Evolutionary conservation across 345 rosid species (phyloP).

Genomic region (Hypericum androsaemum): DNA sequence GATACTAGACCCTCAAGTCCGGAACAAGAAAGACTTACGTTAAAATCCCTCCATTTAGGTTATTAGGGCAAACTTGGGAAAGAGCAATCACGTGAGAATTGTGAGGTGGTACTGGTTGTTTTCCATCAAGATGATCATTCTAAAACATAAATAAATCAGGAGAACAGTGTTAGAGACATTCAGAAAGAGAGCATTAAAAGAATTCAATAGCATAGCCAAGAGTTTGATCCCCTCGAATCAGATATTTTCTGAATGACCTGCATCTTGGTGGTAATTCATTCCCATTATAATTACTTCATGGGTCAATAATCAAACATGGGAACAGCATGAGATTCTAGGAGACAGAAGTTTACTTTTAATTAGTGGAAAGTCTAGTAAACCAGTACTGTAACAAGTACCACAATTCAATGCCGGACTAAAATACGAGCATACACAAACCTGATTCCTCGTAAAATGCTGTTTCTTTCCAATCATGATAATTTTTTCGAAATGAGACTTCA

Average conservation of each 20-base stretch:
- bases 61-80: conserved; percentile 79
- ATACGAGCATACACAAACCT: conserved; percentile 35
- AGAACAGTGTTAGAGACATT: conserved; percentile 19
- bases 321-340: too few relatives aligned
- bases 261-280: too few relatives aligned
- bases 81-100: conserved; percentile 73
- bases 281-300: too few relatives aligned
- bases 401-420: too few relatives aligned
- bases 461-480: conserved; percentile 75
- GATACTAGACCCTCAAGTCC: conserved; percentile 6
- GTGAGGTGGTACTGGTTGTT: conserved; percentile 61
- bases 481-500: conserved; percentile 94
- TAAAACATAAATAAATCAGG: conserved; percentile 25
- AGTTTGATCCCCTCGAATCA: too few relatives aligned
- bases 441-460: conserved; percentile 47
- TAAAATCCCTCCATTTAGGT: conserved; percentile 53
- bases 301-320: too few relatives aligned
- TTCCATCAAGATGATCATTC: conserved; percentile 64
- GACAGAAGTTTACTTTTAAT: conserved; percentile 2
- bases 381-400: too few relatives aligned
- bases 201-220: too few relatives aligned
- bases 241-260: too few relatives aligned
- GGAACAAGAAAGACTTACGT: conserved; percentile 48
- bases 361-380: too few relatives aligned
- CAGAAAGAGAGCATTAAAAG: conserved; percentile 13